Evolutionary conservation across 73 alveolate species (phyloP).

Genomic region (Paramecium bursaria): DNA sequence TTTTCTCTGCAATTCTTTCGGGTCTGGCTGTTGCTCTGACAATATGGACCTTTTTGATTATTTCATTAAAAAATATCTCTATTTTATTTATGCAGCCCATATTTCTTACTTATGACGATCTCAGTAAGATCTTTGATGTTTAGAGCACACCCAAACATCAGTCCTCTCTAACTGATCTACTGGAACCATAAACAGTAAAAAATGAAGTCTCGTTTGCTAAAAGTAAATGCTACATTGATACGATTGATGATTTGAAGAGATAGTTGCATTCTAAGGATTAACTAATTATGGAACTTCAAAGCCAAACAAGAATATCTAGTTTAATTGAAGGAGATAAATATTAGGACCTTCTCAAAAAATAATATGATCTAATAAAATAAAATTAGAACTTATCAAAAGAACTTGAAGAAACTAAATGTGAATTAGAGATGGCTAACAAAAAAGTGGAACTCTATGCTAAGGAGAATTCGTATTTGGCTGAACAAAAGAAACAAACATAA

Average conservation of each 20-base stretch:
- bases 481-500: no score
- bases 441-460: no score
- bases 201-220: neutral
- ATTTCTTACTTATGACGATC: no score
- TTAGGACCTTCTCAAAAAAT: neutral
- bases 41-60: constrained; percentile 33
- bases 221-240: neutral
- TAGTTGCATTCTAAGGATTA: neutral
- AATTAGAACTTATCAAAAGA: neutral
- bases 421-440: neutral
- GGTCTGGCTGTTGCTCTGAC: constrained; percentile 34
- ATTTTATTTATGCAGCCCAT: no score
- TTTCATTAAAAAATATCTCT: no score
- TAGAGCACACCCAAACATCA: no score
- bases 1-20: neutral
- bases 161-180: no score
- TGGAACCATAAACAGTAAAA: neutral
- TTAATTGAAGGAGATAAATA: neutral
- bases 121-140: no score
- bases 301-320: neutral
- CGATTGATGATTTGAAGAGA: neutral
- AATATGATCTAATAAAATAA: no score
- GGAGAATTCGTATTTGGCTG: neutral
- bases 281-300: neutral
- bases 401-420: neutral